Evolutionary conservation across 352 stramenopile genomes (phyloP).

Genomic region (Pythium pectinolyticum): DNA sequence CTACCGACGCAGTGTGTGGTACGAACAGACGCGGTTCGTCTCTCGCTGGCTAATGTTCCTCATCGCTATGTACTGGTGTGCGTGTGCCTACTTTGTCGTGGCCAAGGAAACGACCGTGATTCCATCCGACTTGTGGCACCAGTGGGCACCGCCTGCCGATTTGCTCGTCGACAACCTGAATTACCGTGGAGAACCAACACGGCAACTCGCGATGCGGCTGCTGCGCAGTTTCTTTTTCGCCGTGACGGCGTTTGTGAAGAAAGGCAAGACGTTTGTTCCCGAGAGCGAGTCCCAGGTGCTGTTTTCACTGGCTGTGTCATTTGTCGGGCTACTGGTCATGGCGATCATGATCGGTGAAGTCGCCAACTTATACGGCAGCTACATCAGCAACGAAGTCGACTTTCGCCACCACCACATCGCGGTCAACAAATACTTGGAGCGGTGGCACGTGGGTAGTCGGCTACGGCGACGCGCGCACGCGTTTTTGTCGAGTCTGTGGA

Average conservation of each 20-base stretch:
- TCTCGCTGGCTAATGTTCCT: constrained; percentile 46
- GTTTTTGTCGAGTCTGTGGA: constrained; percentile 59
- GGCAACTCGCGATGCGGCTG: constrained; percentile 30
- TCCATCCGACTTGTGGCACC: constrained; percentile 31
- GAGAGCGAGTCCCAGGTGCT: constrained; percentile 24
- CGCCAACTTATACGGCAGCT: constrained; percentile 52
- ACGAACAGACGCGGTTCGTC: constrained; percentile 47
- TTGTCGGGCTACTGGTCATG: constrained; percentile 44
- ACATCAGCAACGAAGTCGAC: constrained; percentile 62
- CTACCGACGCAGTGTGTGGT: constrained; percentile 48
- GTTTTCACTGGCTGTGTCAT: constrained; percentile 46
- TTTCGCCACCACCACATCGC: constrained; percentile 64
- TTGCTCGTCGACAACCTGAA: constrained; percentile 17
- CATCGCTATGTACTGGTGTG: constrained; percentile 54
- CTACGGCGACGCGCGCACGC: constrained; percentile 41
- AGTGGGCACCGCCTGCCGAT: constrained; percentile 36
- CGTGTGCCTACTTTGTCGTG: constrained; percentile 45
- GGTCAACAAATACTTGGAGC: constrained; percentile 48
- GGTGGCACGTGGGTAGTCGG: constrained; percentile 41
- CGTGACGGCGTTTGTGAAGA: constrained; percentile 44
- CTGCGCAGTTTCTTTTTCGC: constrained; percentile 53
- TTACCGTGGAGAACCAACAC: not conserved
- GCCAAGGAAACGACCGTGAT: constrained; percentile 10
- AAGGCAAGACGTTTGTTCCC: constrained; percentile 42
- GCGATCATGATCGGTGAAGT: constrained; percentile 57